phyloP scores from a whole-genome alignment of 2,329 filamentous ascomycete genomes.

The Aspergillus hiratsukae region DNA sequence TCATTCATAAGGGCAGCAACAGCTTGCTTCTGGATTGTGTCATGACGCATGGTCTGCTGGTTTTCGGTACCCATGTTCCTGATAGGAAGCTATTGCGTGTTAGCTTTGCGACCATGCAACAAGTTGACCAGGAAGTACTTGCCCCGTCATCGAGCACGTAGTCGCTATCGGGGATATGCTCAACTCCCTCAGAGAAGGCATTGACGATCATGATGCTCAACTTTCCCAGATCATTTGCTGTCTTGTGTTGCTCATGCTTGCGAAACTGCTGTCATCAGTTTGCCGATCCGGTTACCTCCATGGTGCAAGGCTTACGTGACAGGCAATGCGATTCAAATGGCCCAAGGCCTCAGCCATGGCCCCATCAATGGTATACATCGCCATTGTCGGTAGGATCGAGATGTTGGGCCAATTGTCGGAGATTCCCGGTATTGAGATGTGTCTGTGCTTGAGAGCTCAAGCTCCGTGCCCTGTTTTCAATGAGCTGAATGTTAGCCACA shows the following conservation, averaged over 20 bases:
- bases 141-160: constrained; percentile 17
- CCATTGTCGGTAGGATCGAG: constrained; percentile 9
- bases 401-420: not conserved
- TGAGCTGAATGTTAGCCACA: not conserved
- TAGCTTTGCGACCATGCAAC: not conserved
- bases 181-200: constrained; percentile 28
- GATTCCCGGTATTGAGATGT: not conserved
- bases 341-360: constrained; percentile 27
- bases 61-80: not conserved
- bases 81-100: constrained; percentile 1
- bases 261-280: constrained; percentile 25
- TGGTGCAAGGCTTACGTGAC: constrained; percentile 21
- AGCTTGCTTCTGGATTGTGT: constrained; percentile 10
- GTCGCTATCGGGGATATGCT: constrained; percentile 16
- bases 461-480: not conserved
- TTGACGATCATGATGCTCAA: constrained; percentile 29
- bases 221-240: constrained; percentile 34
- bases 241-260: constrained; percentile 22
- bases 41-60: not conserved
- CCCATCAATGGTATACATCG: constrained; percentile 19
- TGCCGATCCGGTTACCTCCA: not conserved
- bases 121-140: constrained; percentile 1
- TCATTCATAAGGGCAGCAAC: constrained; percentile 11
- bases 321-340: constrained; percentile 22
- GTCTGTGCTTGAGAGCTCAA: not conserved